These are phyloP conservation scores for Aspergillus saccharolyticus DNA, from an alignment of 495 filamentous ascomycete genomes.

Conservation along the genomic window DNA sequence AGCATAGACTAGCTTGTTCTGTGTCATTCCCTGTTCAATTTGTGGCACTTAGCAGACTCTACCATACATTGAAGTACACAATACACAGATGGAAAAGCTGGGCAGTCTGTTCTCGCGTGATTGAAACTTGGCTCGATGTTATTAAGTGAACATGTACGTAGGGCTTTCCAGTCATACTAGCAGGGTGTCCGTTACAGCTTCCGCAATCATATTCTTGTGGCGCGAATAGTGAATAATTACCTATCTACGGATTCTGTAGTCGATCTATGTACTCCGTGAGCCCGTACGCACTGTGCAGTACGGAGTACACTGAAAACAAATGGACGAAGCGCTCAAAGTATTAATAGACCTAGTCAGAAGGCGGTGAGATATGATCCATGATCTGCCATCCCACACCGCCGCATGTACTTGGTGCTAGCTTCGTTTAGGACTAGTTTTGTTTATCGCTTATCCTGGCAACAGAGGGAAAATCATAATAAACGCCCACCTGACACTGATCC, in stretches of 20 bases:
- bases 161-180: no score
- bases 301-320: no score
- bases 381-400: slow-evolving; percentile 13
- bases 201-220: background rate
- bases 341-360: background rate
- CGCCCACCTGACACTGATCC: background rate
- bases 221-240: background rate
- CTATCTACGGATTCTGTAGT: no score
- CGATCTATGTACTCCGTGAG: no score
- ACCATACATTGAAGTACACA: no score
- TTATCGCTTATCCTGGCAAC: slow-evolving; percentile 37
- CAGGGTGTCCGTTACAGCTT: no score
- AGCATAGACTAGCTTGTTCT: background rate
- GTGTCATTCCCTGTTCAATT: background rate
- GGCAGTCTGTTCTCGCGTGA: no score
- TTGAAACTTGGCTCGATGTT: no score
- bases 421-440: slow-evolving; percentile 33
- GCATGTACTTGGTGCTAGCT: background rate
- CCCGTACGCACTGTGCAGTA: no score
- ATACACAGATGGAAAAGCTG: no score
- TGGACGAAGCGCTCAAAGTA: no score
- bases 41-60: background rate
- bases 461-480: slow-evolving; percentile 23
- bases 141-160: no score
- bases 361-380: slow-evolving; percentile 4